phyloP scores from a whole-genome alignment of 352 stramenopile genomes.

The Thraustochytrium aureum region DNA sequence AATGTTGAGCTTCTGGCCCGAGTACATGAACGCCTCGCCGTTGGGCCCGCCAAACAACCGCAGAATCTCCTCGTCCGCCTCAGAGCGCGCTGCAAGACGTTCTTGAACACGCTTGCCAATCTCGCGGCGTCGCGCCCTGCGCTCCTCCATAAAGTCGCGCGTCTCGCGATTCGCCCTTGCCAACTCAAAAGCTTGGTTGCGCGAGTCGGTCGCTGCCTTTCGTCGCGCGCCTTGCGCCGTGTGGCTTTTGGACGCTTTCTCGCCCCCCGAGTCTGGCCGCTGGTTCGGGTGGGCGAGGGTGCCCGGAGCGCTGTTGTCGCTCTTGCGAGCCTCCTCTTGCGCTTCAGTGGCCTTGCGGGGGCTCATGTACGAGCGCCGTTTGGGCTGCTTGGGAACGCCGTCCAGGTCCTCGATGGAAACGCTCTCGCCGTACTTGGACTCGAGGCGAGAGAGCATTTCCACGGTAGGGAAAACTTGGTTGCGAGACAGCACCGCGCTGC shows the following conservation, averaged over 20 bases:
- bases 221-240: conserved; percentile 44
- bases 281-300: neutral
- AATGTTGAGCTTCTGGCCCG: conserved; percentile 73
- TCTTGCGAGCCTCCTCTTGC: conserved; percentile 20
- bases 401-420: conserved; percentile 82
- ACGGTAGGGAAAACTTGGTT: conserved; percentile 72
- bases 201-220: conserved; percentile 73
- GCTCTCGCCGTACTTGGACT: conserved; percentile 85
- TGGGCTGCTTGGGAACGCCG: conserved; percentile 58
- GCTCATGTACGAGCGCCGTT: neutral
- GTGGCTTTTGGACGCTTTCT: neutral
- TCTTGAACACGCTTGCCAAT: conserved; percentile 57
- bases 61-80: conserved; percentile 63
- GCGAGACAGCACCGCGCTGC: conserved; percentile 66
- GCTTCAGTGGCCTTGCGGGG: conserved; percentile 22
- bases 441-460: conserved; percentile 73
- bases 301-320: neutral
- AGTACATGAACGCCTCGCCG: conserved; percentile 74
- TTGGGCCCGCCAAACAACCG: conserved; percentile 54
- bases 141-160: conserved; percentile 67
- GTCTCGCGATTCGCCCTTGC: conserved; percentile 61
- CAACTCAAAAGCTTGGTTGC: conserved; percentile 69
- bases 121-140: neutral
- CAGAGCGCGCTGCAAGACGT: conserved; percentile 56
- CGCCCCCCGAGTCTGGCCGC: neutral